A percentile compares a stretch with the other conserved stretches of the same genome.
Evolutionary conservation across 2,329 filamentous ascomycete species (phyloP).

Genomic region (Trichoderma koningiopsis): DNA sequence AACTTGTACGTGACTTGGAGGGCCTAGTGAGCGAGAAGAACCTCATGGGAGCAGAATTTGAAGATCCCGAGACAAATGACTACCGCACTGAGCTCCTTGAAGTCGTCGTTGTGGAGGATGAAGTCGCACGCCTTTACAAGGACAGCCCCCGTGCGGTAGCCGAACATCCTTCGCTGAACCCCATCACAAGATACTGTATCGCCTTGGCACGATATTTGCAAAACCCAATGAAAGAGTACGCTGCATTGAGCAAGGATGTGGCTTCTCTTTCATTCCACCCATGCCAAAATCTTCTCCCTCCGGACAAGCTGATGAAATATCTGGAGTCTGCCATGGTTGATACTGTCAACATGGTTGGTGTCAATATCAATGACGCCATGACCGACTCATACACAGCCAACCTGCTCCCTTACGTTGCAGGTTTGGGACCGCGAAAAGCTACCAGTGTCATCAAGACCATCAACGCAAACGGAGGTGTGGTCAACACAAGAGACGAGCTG

Average conservation of each 20-base stretch:
- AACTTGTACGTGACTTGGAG: slow-evolving; percentile 78
- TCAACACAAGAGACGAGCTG: slow-evolving; percentile 82
- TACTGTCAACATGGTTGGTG: slow-evolving; percentile 95
- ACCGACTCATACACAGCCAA: slow-evolving; percentile 80
- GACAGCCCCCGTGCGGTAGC: slow-evolving; percentile 76
- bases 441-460: slow-evolving; percentile 75
- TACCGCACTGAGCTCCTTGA: slow-evolving; percentile 79
- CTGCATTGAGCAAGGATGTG: slow-evolving; percentile 85
- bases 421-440: slow-evolving; percentile 89
- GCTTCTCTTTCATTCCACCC: slow-evolving; percentile 85
- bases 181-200: slow-evolving; percentile 85
- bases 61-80: slow-evolving; percentile 74
- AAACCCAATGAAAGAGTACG: slow-evolving; percentile 95
- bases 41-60: slow-evolving; percentile 78
- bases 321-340: slow-evolving; percentile 98
- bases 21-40: slow-evolving; percentile 76
- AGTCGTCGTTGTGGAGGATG: slow-evolving; percentile 90
- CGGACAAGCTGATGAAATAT: slow-evolving; percentile 82
- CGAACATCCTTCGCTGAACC: slow-evolving; percentile 79
- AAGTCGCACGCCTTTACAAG: slow-evolving; percentile 95
- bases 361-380: slow-evolving; percentile 92
- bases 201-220: slow-evolving; percentile 90
- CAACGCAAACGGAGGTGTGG: slow-evolving; percentile 83
- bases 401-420: slow-evolving; percentile 86
- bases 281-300: slow-evolving; percentile 83